phyloP scores from a whole-genome alignment of 139 green algal species.

The Auxenochlorella protothecoides region DNA sequence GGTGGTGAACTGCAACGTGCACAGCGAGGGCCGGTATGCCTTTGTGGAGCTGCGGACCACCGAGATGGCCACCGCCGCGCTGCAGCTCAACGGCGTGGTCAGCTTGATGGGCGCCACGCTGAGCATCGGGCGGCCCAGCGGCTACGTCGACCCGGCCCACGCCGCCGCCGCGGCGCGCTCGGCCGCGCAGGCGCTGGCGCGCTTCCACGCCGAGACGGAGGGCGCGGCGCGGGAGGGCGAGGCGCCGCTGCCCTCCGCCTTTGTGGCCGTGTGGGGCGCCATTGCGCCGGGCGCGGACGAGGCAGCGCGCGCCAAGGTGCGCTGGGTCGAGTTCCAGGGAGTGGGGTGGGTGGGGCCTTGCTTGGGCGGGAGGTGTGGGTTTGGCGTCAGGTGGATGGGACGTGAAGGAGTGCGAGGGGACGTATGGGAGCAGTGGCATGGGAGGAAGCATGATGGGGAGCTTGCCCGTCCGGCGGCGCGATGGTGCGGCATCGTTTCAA shows the following conservation, averaged over 20 bases:
- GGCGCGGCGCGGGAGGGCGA: not conserved
- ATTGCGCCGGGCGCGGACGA: no score
- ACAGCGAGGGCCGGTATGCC: conserved; percentile 55
- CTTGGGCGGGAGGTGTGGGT: no score
- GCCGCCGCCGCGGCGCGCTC: conserved; percentile 37
- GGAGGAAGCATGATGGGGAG: no score
- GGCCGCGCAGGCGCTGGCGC: conserved; percentile 36
- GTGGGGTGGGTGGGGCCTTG: no score
- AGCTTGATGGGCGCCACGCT: conserved; percentile 61
- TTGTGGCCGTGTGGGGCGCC: not conserved
- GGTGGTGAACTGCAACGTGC: conserved; percentile 48
- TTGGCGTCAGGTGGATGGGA: no score
- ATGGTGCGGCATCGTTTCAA: no score
- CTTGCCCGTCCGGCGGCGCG: no score
- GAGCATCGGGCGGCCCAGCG: conserved; percentile 60
- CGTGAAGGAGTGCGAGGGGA: no score
- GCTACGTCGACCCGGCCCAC: conserved; percentile 73
- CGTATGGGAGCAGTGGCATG: no score
- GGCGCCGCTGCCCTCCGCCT: not conserved
- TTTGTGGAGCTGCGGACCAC: conserved; percentile 79
- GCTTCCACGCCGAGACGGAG: conserved; percentile 30
- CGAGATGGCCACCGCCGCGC: conserved; percentile 73
- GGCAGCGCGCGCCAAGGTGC: no score
- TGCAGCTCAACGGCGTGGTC: conserved; percentile 67
- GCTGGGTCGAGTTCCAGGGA: not conserved